Percentiles rank a stretch among this genome's conserved stretches.
These are phyloP conservation scores for Biscutella auriculata DNA, from an alignment of 441 rosid genomes.

Conservation along the genomic window DNA sequence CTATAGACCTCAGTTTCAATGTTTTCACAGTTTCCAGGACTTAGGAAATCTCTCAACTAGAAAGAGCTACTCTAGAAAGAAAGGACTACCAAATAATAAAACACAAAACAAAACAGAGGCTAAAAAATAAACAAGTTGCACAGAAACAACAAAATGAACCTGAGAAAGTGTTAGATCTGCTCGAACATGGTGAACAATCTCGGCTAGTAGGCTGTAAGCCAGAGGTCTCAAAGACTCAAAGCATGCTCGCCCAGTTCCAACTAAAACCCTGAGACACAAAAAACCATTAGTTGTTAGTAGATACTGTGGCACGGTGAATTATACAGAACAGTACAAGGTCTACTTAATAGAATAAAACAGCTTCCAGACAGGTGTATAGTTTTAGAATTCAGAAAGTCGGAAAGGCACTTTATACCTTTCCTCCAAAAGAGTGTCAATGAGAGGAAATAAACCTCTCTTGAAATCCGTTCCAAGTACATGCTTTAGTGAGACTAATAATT, in stretches of 20 bases:
- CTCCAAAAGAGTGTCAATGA: slow-evolving; percentile 82
- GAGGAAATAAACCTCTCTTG: slow-evolving; percentile 94
- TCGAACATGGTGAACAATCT: slow-evolving; percentile 98
- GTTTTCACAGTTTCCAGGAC: not conserved
- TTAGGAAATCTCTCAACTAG: not conserved
- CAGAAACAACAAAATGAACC: slow-evolving; percentile 33
- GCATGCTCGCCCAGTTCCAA: slow-evolving; percentile 96
- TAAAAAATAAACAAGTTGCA: not conserved
- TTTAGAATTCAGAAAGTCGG: not conserved
- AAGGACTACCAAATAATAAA: not conserved
- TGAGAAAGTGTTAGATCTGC: slow-evolving; percentile 76
- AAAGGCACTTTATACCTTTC: slow-evolving; percentile 50
- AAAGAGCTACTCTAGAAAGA: slow-evolving; percentile 1
- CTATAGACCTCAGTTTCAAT: not conserved
- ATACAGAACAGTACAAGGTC: not conserved
- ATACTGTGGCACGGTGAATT: not conserved
- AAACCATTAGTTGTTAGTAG: not conserved
- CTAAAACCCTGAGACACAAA: slow-evolving; percentile 56
- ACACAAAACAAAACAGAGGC: not conserved
- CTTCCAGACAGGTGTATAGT: slow-evolving; percentile 1
- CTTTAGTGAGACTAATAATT: slow-evolving; percentile 81
- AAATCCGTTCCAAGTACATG: slow-evolving; percentile 98
- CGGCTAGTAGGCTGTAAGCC: slow-evolving; percentile 96
- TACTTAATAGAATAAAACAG: slow-evolving; percentile 6
- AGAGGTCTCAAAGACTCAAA: slow-evolving; percentile 93